A percentile compares a stretch with the other conserved stretches of the same genome.
Conservation (phyloP, 1,284 basidiomycete species). For the Ceratobasidium sp. region DNA sequence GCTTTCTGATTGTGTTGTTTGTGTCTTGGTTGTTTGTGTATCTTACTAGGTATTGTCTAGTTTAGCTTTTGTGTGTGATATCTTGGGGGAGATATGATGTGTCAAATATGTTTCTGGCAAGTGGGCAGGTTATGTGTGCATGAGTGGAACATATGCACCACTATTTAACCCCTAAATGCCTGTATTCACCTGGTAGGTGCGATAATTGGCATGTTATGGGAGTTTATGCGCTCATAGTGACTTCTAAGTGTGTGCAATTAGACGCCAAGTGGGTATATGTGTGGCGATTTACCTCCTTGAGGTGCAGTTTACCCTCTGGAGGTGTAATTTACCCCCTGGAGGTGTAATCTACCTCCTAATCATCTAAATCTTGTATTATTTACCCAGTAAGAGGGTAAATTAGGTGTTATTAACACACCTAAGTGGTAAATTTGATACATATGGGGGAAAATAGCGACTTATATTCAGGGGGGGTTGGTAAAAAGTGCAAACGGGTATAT, state of each 20-base stretch:
- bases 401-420: neutral
- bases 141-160: neutral
- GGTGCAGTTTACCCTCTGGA: no score
- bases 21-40: neutral
- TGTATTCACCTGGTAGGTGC: neutral
- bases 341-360: neutral
- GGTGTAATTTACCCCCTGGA: neutral
- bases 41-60: neutral
- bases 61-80: neutral
- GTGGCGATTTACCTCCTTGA: neutral
- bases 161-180: neutral
- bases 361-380: neutral
- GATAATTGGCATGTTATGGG: neutral
- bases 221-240: no score
- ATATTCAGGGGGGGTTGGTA: neutral
- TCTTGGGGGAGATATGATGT: neutral
- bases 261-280: no score
- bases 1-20: neutral
- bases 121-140: neutral
- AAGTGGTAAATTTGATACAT: neutral
- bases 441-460: neutral
- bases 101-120: neutral
- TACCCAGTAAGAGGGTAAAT: neutral
- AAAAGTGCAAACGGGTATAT: slow-evolving; percentile 6
- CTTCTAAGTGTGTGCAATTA: no score